phyloP scores from a whole-genome alignment of 192 early-diverging fungal genomes.

The Backusella parvicylindrica region DNA sequence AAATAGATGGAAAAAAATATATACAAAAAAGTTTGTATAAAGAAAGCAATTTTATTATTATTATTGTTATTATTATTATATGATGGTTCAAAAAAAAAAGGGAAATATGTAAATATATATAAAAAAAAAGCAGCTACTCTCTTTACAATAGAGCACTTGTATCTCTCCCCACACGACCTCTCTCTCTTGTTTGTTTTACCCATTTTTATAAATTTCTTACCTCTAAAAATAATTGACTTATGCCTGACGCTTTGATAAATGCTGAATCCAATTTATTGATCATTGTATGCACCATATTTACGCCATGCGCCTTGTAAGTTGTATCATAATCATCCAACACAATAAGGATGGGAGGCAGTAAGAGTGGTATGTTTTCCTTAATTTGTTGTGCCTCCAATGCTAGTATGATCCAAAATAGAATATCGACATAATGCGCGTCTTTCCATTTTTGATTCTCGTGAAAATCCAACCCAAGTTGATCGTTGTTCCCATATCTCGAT shows the following conservation, averaged over 20 bases:
- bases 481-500: not conserved
- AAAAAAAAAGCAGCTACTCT: not conserved
- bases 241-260: conserved; percentile 1
- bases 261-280: conserved; percentile 9
- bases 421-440: conserved; percentile 2
- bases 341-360: conserved; percentile 18
- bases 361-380: not conserved
- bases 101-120: not conserved
- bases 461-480: not conserved
- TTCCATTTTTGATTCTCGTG: conserved; percentile 9
- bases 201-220: conserved; percentile 2
- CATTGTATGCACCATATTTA: conserved; percentile 10
- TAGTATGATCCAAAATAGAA: conserved; percentile 15
- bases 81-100: not conserved
- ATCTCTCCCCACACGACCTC: not conserved
- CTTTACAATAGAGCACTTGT: not conserved
- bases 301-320: conserved; percentile 16
- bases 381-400: not conserved
- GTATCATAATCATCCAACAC: conserved; percentile 21
- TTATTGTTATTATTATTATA: not conserved
- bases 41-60: not conserved
- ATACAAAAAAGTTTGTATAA: not conserved
- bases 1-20: not conserved
- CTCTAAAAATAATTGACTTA: conserved; percentile 22
- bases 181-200: too few species aligned